A percentile compares a stretch with the other conserved stretches of the same genome.
Conservation (phyloP, 331 rosid genomes). For the Malus hybrid region DNA sequence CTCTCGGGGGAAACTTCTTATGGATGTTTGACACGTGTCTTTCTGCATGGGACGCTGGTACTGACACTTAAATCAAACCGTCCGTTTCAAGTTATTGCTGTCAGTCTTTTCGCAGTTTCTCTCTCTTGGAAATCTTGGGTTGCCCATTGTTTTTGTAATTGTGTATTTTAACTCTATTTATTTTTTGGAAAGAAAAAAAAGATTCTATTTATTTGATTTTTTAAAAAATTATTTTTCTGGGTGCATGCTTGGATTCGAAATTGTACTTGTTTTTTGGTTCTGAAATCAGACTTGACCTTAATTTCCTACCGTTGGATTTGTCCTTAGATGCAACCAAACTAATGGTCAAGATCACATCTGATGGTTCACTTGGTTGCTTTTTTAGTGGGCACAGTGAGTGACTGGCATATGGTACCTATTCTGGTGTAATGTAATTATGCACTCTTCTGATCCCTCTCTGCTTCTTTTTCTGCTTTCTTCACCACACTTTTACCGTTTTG, state of each 20-base stretch:
- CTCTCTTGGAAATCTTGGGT: constrained; percentile 12
- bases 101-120: neutral
- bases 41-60: neutral
- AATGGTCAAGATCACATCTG: neutral
- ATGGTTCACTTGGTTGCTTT: neutral
- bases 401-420: neutral
- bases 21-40: constrained; percentile 8
- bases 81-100: neutral
- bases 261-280: neutral
- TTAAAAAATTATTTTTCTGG: neutral
- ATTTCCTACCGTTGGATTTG: neutral
- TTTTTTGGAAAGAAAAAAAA: neutral
- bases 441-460: neutral
- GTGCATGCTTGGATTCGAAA: neutral
- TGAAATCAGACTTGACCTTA: neutral
- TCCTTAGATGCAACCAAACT: neutral
- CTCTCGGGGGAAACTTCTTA: neutral
- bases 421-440: neutral
- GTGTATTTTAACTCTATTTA: neutral
- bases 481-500: neutral
- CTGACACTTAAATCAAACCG: neutral
- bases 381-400: neutral
- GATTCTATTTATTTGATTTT: too few species aligned
- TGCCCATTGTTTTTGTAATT: constrained; percentile 6
- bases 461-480: neutral